Evolutionary conservation across 257 asterid genomes (phyloP), one percentile per base, ranked within the genome.

Genomic region (Solanum microdontum): DNA sequence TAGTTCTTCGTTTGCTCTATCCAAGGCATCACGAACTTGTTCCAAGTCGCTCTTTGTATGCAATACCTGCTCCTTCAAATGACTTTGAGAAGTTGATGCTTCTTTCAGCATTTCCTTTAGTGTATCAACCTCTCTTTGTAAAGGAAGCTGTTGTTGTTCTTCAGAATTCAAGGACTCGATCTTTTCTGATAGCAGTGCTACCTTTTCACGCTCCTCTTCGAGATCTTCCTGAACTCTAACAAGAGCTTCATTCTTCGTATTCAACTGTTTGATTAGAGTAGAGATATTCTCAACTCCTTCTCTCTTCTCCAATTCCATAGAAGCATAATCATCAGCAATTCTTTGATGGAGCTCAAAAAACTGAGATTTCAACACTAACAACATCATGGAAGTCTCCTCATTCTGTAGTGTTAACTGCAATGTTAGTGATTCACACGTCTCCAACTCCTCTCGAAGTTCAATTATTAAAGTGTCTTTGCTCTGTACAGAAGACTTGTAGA

Each of bases 1-100:
- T 69, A 97, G 90, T 88, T 94, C 98, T 39, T 91, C 92, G 17
- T 95, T 92, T 69, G 98, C 96, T 90, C 91, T 87, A 43, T 91
- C 93, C 83, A 96, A 90, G 87, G 94, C 95, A 73, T 89, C 93
- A 17, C 80, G 86, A 32, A 91, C 93, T 87, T 90, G 90, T 80
- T 88, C 87, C 94, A 93, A 88, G 88, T 94, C 93, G 36, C 87
- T 86, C 90, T 91, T 93, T 89, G 94, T 88, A 87, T 82, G 90
- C 87, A 90, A 66, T 87, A 92, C 90, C 80, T 93, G 93, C 92
- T 94, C 93, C 88, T 94, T 90, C 14, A 95, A 87, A 43, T 85
- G 92, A 76, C 69, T 23, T 83, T 80, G 91, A 55, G 90, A 68
- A 68, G 86, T 60, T 17, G 89, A 74, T 32, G 98, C 94, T 87